A percentile compares a stretch with the other conserved stretches of the same genome.
Conservation (phyloP, 23 red algal genomes). For the Agarophyton chilense region DNA sequence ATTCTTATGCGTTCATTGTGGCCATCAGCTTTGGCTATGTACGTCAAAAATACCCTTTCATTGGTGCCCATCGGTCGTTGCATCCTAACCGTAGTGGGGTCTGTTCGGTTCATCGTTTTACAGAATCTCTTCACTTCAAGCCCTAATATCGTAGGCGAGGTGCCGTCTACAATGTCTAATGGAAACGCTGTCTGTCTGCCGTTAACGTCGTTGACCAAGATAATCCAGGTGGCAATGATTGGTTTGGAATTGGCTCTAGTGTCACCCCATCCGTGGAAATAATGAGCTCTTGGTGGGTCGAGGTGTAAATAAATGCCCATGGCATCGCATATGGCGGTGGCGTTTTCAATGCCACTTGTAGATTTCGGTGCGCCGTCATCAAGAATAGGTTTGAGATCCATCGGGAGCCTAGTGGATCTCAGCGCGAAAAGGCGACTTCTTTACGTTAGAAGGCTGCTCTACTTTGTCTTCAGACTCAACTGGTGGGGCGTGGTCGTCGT, state of each 20-base stretch:
- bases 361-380: conserved; percentile 50
- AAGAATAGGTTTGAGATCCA: conserved; percentile 43
- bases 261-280: conserved; percentile 31
- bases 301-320: neutral
- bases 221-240: neutral
- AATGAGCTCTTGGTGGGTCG: conserved; percentile 13
- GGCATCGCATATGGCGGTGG: conserved; percentile 26
- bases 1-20: neutral
- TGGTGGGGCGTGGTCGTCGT: neutral
- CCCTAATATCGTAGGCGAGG: conserved; percentile 12
- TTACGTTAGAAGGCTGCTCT: neutral
- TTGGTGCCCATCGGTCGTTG: conserved; percentile 5
- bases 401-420: neutral
- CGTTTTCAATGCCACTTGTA: conserved; percentile 21
- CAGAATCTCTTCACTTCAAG: conserved; percentile 1
- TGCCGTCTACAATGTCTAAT: conserved; percentile 10
- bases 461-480: neutral
- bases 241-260: neutral
- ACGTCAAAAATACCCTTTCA: neutral
- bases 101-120: neutral
- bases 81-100: neutral
- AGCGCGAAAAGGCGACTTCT: conserved; percentile 21
- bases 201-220: conserved; percentile 18
- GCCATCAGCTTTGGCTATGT: neutral
- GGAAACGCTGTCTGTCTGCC: conserved; percentile 3